These are phyloP conservation scores for Leucosporidium yakuticum DNA, from an alignment of 768 basidiomycete genomes.

Conservation along the genomic window DNA sequence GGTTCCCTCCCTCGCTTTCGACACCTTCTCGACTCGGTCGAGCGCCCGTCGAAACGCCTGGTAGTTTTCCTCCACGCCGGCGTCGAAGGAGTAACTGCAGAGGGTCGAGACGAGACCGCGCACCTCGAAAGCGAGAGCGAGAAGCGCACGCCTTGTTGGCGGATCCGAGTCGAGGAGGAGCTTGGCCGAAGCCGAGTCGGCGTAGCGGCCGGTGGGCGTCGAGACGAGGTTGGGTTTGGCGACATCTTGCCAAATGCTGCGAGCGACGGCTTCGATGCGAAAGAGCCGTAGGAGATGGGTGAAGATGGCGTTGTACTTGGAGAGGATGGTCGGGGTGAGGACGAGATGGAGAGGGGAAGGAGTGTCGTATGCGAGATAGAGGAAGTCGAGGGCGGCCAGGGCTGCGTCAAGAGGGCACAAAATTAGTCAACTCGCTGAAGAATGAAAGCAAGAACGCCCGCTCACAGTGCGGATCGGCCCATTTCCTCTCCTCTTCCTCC, in stretches of 20 bases:
- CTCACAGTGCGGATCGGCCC: constrained; percentile 3
- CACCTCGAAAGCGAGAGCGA: neutral
- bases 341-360: constrained; percentile 4
- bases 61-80: neutral
- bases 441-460: neutral
- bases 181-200: neutral
- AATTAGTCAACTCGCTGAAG: no score
- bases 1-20: neutral
- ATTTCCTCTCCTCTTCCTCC: neutral
- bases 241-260: constrained; percentile 2
- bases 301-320: constrained; percentile 7
- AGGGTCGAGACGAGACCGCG: neutral
- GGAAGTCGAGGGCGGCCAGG: constrained; percentile 5
- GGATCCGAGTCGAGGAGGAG: constrained; percentile 2
- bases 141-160: neutral
- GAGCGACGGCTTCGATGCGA: constrained; percentile 5
- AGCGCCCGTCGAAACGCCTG: neutral
- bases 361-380: neutral
- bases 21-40: neutral
- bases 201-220: neutral
- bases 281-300: neutral
- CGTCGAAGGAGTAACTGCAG: neutral
- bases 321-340: constrained; percentile 3
- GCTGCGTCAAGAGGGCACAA: neutral
- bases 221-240: constrained; percentile 1